Base-by-base conservation (phyloP, 352 stramenopile genomes). In the Phytophthora niederhauseri region DNA sequence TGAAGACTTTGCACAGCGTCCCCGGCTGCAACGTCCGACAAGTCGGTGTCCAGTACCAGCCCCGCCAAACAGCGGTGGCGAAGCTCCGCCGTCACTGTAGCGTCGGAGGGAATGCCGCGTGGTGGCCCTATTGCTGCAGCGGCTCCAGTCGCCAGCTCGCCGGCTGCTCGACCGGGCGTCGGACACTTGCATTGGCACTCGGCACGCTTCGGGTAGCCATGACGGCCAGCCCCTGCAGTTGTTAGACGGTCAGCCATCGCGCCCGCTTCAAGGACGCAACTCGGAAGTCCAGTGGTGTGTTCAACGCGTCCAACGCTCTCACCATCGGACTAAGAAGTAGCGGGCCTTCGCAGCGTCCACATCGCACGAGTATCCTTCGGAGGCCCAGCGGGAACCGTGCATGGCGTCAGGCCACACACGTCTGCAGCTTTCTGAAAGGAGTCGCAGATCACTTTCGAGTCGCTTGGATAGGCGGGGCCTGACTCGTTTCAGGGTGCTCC, bases 231-330 rank as follows among this genome's bases (percentile, higher is more conserved):
- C 15, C 17, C 56, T 57, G 62, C 38, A 11, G 3, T 51, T 30
- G 20, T 68, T 56, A 52, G 51, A 24, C 61, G 48, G 36, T 62
- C 61, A 63, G 61, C 9, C 52, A 63, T 63, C 34, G 34, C 17
- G 45, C 34, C 56, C 63, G 45, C 57, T 38, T 70, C 36, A 70
- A 66, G 64, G 54, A 12, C 43, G 41, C 22, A 52, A 30, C 54
- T 48, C 43, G 36, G 22, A 22, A 48, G 62, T 64, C 30, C 62
- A 64, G 62, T 41, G 9, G 2, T 22, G 26, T 4, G 8, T 52
- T 22, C 63, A 70, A 59, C 31, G 26, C 7, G 8, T 52, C 17
- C 63, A 70, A 59, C 55, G 30, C 45, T 19, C 64, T 66, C 46
- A 43, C 36, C 56, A 59, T 56, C 34, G 43, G 57, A 66, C 34